Percentiles rank a stretch among this genome's conserved stretches.
Evolutionary conservation across 495 filamentous ascomycete species (phyloP).

Genomic region (Cetradonia linearis): DNA sequence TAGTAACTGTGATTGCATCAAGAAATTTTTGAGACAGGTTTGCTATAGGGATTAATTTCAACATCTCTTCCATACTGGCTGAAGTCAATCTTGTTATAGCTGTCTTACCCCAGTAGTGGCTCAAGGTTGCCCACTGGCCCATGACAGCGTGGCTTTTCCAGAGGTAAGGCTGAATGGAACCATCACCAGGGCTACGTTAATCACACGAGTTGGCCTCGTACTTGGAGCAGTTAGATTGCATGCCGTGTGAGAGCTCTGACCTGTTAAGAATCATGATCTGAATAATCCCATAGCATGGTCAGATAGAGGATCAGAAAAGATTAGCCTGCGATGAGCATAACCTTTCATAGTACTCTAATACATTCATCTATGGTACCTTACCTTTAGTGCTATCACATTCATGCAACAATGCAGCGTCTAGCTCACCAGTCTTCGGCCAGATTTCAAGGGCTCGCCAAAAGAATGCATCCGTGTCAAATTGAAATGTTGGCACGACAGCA

Average conservation of each 20-base stretch:
- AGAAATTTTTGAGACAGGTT: conserved; percentile 25
- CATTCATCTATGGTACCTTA: background rate
- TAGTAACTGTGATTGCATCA: conserved; percentile 25
- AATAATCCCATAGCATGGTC: background rate
- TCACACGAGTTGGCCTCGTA: background rate
- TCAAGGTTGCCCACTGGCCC: conserved; percentile 7
- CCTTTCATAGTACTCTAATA: background rate
- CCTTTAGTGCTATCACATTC: background rate
- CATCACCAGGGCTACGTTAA: background rate
- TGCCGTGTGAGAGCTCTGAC: background rate
- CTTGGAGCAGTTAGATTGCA: background rate
- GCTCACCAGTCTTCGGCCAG: background rate
- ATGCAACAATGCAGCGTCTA: background rate
- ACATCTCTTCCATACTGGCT: background rate
- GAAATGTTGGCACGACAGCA: background rate
- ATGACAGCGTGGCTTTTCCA: background rate
- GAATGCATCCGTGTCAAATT: background rate
- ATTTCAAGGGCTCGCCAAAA: background rate
- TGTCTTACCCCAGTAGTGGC: conserved; percentile 18
- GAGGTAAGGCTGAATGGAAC: background rate
- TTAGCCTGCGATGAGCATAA: conserved; percentile 2
- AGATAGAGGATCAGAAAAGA: background rate
- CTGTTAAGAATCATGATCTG: background rate
- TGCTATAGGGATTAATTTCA: conserved; percentile 11
- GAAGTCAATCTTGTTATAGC: conserved; percentile 2